These are phyloP conservation scores for Sporisorium reilianum DNA, from an alignment of 1,284 basidiomycete genomes.

Conservation along the genomic window DNA sequence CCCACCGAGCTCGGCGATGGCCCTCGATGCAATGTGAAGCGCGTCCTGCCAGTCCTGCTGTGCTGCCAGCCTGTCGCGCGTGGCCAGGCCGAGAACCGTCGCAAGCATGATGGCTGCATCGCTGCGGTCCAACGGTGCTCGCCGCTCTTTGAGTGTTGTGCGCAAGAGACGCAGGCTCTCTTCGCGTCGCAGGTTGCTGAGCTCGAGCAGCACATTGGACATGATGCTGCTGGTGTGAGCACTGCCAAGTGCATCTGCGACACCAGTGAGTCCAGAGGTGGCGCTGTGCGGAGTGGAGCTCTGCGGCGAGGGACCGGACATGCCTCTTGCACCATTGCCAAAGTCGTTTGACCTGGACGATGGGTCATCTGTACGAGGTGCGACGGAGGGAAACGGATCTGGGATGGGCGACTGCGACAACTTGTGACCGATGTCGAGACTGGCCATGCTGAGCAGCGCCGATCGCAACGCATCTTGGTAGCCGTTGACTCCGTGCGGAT, in stretches of 20 bases:
- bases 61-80: slow-evolving; percentile 40
- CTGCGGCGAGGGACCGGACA: slow-evolving; percentile 7
- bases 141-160: slow-evolving; percentile 37
- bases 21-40: slow-evolving; percentile 35
- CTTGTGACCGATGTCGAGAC: slow-evolving; percentile 46
- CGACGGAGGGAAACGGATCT: slow-evolving; percentile 21
- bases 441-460: slow-evolving; percentile 40
- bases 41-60: slow-evolving; percentile 51
- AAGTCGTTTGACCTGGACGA: slow-evolving; percentile 14
- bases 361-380: slow-evolving; percentile 8
- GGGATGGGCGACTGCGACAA: slow-evolving; percentile 38
- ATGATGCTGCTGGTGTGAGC: slow-evolving; percentile 24
- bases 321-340: neutral
- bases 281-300: neutral
- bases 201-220: slow-evolving; percentile 44
- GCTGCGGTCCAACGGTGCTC: slow-evolving; percentile 29
- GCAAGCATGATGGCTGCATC: slow-evolving; percentile 49
- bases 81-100: slow-evolving; percentile 41
- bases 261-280: slow-evolving; percentile 4
- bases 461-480: slow-evolving; percentile 46
- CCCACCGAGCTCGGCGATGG: slow-evolving; percentile 46
- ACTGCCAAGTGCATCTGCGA: slow-evolving; percentile 3
- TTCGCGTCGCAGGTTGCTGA: slow-evolving; percentile 42
- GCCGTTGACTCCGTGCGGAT: slow-evolving; percentile 38
- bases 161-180: slow-evolving; percentile 33